phyloP scores from a whole-genome alignment of 257 asterid genomes.

The Scutellaria baicalensis region DNA sequence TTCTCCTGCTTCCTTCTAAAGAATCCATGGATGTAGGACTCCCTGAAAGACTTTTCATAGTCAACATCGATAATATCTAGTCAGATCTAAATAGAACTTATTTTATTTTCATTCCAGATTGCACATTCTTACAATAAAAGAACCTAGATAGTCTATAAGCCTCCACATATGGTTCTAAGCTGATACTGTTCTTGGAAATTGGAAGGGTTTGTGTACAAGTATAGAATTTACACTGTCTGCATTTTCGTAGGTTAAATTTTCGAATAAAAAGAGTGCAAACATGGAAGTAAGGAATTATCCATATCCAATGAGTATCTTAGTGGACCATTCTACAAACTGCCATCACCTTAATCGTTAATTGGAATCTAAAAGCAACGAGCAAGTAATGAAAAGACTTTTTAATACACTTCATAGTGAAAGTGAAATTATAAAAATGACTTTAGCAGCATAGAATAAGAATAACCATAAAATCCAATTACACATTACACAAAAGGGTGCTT shows the following conservation, averaged over 20 bases:
- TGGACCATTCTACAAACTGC: slow-evolving; percentile 1
- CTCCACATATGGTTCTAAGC: neutral
- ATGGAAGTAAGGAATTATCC: neutral
- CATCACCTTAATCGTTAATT: neutral
- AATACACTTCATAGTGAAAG: neutral
- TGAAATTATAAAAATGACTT: neutral
- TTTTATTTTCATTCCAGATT: neutral
- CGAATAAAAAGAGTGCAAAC: neutral
- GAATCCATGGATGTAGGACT: slow-evolving; percentile 31
- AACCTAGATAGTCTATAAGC: neutral
- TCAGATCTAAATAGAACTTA: neutral
- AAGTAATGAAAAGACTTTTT: neutral
- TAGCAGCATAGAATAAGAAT: neutral
- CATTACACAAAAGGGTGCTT: neutral
- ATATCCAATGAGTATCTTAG: neutral
- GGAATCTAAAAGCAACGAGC: neutral
- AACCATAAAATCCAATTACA: neutral
- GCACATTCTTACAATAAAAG: neutral
- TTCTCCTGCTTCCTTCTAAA: slow-evolving; percentile 33
- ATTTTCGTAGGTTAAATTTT: neutral
- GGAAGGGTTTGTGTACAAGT: neutral
- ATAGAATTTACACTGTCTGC: too few relatives aligned
- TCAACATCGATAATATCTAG: slow-evolving; percentile 10
- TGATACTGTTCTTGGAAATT: neutral
- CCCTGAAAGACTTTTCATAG: slow-evolving; percentile 30